These are phyloP conservation scores for Bipolaris gigantea DNA, from an alignment of 2,329 filamentous ascomycete genomes.

Conservation along the genomic window DNA sequence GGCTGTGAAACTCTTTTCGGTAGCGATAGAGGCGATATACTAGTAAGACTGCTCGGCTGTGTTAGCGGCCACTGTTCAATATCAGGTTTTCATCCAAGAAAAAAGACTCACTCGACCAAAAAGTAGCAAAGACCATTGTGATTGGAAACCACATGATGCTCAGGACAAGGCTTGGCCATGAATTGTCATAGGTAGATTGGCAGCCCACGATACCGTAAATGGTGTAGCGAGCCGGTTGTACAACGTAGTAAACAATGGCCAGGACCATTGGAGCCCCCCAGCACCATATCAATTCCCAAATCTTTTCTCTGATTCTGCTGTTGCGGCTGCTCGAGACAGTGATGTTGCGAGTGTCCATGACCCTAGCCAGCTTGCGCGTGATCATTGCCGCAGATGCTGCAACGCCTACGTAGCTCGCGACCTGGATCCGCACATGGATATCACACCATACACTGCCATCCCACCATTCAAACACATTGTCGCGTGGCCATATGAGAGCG, in stretches of 20 bases:
- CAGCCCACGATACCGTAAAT: constrained; percentile 64
- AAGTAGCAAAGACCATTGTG: constrained; percentile 56
- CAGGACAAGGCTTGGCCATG: constrained; percentile 61
- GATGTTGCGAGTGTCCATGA: constrained; percentile 62
- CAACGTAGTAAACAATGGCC: constrained; percentile 61
- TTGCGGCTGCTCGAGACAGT: constrained; percentile 55
- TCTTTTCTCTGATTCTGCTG: constrained; percentile 51
- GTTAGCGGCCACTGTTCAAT: background rate
- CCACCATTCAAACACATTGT: constrained; percentile 60
- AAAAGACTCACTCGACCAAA: constrained; percentile 59
- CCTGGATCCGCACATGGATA: constrained; percentile 61
- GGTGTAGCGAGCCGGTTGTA: constrained; percentile 62
- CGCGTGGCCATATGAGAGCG: constrained; percentile 64
- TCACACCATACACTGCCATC: constrained; percentile 65
- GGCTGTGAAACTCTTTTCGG: constrained; percentile 58
- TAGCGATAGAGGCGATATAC: constrained; percentile 64
- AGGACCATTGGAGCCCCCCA: constrained; percentile 58
- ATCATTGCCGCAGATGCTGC: constrained; percentile 60
- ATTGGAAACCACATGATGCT: constrained; percentile 60
- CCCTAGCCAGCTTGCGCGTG: constrained; percentile 60
- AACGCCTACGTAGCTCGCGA: constrained; percentile 56
- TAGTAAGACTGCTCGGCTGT: constrained; percentile 54
- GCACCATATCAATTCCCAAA: constrained; percentile 60
- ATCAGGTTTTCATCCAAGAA: background rate
- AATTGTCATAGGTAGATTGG: constrained; percentile 55